A percentile compares a stretch with the other conserved stretches of the same genome.
Conservation (phyloP, 306 rosid species). For the Trifolium subterraneum region DNA sequence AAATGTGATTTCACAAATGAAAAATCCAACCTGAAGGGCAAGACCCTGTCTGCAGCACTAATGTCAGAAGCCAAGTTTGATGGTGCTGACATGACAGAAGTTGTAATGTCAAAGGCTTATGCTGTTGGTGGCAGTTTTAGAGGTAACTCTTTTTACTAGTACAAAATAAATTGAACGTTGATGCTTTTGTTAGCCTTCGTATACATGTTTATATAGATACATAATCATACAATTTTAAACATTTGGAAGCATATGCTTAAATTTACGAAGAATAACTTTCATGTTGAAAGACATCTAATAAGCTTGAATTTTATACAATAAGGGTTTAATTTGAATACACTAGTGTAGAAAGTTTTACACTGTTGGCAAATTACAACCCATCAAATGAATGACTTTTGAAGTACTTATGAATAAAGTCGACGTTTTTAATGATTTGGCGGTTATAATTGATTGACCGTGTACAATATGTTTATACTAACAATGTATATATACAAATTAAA, state of each 20-base stretch:
- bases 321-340: no score
- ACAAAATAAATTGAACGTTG: neutral
- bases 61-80: constrained; percentile 96
- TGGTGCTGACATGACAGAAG: constrained; percentile 98
- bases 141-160: constrained; percentile 56
- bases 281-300: neutral
- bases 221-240: neutral
- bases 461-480: no score
- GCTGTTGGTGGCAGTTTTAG: constrained; percentile 90
- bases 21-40: constrained; percentile 81
- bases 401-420: no score
- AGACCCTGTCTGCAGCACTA: constrained; percentile 91
- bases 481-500: no score
- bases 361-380: no score
- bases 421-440: no score
- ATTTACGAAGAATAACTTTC: constrained; percentile 4
- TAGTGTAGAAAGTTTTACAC: no score
- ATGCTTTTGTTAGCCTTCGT: constrained; percentile 6
- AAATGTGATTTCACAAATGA: constrained; percentile 88
- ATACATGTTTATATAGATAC: constrained; percentile 2
- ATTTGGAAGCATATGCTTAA: neutral
- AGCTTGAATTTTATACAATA: neutral
- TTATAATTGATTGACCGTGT: no score
- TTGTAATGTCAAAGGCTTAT: constrained; percentile 95
- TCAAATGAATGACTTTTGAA: no score